These are phyloP conservation scores for Lipomyces oligophaga DNA, from an alignment of 805 yeast species.

Conservation along the genomic window DNA sequence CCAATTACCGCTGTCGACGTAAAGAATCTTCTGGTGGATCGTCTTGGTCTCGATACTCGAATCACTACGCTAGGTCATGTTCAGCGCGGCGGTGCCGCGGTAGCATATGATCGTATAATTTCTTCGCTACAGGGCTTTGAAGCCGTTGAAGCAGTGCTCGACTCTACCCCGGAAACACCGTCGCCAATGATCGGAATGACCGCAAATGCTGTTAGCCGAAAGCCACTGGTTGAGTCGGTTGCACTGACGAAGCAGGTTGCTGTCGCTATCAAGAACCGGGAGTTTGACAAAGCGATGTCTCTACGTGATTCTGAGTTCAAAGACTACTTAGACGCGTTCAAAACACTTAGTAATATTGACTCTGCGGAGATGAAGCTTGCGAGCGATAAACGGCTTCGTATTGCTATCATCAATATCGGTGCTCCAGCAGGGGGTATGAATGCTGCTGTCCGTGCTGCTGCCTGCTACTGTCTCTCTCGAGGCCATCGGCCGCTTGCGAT, in stretches of 20 bases:
- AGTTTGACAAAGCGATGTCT: constrained; percentile 81
- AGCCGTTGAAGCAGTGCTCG: constrained; percentile 90
- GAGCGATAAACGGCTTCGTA: constrained; percentile 55
- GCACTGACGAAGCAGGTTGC: constrained; percentile 85
- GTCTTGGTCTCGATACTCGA: constrained; percentile 85
- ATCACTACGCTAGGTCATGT: constrained; percentile 96
- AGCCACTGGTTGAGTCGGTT: constrained; percentile 87
- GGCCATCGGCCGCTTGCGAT: constrained; percentile 92
- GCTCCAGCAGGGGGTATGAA: constrained; percentile 98
- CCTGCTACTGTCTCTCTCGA: constrained; percentile 76
- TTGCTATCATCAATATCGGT: constrained; percentile 88
- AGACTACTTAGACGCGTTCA: constrained; percentile 71
- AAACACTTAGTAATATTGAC: constrained; percentile 57
- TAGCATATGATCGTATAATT: constrained; percentile 84
- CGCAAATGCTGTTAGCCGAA: constrained; percentile 82
- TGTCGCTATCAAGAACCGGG: constrained; percentile 69
- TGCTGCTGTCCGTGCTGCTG: constrained; percentile 86
- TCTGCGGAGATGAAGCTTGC: constrained; percentile 61
- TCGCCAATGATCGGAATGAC: constrained; percentile 89
- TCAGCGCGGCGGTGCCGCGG: constrained; percentile 98
- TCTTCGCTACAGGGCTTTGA: constrained; percentile 98
- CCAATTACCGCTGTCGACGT: constrained; percentile 81
- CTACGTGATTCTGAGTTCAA: constrained; percentile 84
- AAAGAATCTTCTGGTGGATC: constrained; percentile 70
- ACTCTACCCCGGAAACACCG: constrained; percentile 82